Conservation (phyloP, 371 early-diverging fungal species). For the Basidiobolus heterosporus region DNA sequence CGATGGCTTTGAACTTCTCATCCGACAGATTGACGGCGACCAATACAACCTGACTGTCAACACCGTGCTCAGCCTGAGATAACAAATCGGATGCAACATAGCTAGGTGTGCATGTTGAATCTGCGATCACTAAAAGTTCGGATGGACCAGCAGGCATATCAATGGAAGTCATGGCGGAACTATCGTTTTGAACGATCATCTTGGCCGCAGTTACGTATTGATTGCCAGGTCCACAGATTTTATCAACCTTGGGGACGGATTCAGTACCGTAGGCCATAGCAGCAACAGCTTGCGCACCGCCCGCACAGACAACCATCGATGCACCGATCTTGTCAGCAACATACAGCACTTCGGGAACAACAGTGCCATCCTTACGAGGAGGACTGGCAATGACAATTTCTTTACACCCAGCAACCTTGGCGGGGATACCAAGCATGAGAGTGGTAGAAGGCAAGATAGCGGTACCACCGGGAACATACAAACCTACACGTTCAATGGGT, state of each 20-base stretch:
- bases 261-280: conserved; percentile 95
- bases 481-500: conserved; percentile 88
- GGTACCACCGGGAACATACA: conserved; percentile 96
- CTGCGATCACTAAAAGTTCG: conserved; percentile 90
- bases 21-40: conserved; percentile 58
- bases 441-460: conserved; percentile 90
- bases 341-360: conserved; percentile 90
- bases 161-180: conserved; percentile 77
- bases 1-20: conserved; percentile 49
- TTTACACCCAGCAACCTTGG: conserved; percentile 88
- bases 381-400: conserved; percentile 94
- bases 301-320: conserved; percentile 72
- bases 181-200: conserved; percentile 88
- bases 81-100: conserved; percentile 91
- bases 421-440: conserved; percentile 92
- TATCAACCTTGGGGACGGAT: conserved; percentile 91
- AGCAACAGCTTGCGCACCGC: conserved; percentile 97
- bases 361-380: conserved; percentile 75
- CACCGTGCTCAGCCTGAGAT: conserved; percentile 94
- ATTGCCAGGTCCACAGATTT: conserved; percentile 97
- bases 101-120: conserved; percentile 58
- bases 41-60: conserved; percentile 89
- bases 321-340: conserved; percentile 96
- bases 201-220: conserved; percentile 97
- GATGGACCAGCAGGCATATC: conserved; percentile 98